phyloP scores from a whole-genome alignment of 129 eudicot genomes.

The Centella asiatica region DNA sequence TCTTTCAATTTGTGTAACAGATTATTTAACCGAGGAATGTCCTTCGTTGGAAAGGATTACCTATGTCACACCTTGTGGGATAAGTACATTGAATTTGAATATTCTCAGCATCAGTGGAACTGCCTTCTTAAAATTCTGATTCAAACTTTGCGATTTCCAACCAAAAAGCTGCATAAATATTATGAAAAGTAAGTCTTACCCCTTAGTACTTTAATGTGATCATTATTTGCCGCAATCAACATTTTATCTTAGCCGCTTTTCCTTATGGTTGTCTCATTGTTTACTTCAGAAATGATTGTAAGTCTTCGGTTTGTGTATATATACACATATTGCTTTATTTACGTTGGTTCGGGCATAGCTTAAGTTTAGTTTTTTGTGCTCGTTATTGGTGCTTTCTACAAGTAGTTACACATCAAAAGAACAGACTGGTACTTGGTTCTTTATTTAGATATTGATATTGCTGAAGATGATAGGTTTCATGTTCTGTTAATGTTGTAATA shows the following conservation, averaged over 20 bases:
- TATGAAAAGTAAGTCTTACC: constrained; percentile 60
- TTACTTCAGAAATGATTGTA: too few species aligned
- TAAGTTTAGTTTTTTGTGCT: not conserved
- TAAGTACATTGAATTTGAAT: constrained; percentile 65
- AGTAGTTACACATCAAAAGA: not conserved
- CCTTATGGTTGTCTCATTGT: not conserved
- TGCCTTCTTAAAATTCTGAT: constrained; percentile 56
- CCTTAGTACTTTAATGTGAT: constrained; percentile 3
- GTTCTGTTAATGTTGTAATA: not conserved
- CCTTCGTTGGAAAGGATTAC: constrained; percentile 80
- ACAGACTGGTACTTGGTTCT: not conserved
- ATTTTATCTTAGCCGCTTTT: not conserved
- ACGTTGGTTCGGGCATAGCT: not conserved
- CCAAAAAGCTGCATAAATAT: constrained; percentile 65
- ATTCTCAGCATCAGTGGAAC: constrained; percentile 69
- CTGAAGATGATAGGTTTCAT: not conserved
- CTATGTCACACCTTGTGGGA: constrained; percentile 79
- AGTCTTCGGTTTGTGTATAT: too few species aligned
- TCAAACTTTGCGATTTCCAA: constrained; percentile 65
- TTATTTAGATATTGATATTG: not conserved
- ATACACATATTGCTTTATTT: too few species aligned
- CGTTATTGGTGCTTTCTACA: not conserved
- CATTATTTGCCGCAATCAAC: constrained; percentile 9
- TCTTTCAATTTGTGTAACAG: constrained; percentile 29
- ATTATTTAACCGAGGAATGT: constrained; percentile 58